These are phyloP conservation scores for Cercospora beticola DNA, from an alignment of 2,329 filamentous ascomycete species.

Conservation along the genomic window DNA sequence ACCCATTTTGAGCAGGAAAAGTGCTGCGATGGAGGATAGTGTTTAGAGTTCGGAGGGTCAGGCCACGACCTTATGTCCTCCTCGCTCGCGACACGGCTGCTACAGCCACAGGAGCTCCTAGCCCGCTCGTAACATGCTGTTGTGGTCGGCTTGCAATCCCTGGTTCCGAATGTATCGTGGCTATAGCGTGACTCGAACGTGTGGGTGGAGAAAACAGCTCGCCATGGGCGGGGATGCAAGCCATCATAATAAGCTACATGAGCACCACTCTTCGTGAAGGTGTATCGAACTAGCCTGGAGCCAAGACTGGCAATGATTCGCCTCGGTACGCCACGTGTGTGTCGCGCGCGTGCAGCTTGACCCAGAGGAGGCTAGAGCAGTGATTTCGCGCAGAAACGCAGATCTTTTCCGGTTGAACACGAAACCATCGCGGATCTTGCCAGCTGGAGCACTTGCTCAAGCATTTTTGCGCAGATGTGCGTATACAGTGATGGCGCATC, in stretches of 20 bases:
- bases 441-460: background rate
- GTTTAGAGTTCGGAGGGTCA: background rate
- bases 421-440: background rate
- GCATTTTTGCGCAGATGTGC: background rate
- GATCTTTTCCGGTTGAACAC: constrained; percentile 2
- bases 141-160: constrained; percentile 3
- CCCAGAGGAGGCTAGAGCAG: constrained; percentile 7
- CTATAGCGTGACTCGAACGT: background rate
- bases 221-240: constrained; percentile 1
- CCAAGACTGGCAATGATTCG: constrained; percentile 8
- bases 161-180: background rate
- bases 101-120: constrained; percentile 5
- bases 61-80: background rate
- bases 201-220: constrained; percentile 1
- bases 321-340: constrained; percentile 2
- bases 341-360: constrained; percentile 5
- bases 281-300: constrained; percentile 4
- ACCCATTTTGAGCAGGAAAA: constrained; percentile 39
- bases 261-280: background rate
- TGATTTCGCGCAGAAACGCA: constrained; percentile 3
- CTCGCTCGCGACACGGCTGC: background rate
- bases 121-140: constrained; percentile 2
- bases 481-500: background rate
- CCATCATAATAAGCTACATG: constrained; percentile 8
- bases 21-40: background rate